A percentile compares a stretch with the other conserved stretches of the same genome.
phyloP scores from a whole-genome alignment of 2,329 filamentous ascomycete genomes.

The Exophiala phaeomuriformis region DNA sequence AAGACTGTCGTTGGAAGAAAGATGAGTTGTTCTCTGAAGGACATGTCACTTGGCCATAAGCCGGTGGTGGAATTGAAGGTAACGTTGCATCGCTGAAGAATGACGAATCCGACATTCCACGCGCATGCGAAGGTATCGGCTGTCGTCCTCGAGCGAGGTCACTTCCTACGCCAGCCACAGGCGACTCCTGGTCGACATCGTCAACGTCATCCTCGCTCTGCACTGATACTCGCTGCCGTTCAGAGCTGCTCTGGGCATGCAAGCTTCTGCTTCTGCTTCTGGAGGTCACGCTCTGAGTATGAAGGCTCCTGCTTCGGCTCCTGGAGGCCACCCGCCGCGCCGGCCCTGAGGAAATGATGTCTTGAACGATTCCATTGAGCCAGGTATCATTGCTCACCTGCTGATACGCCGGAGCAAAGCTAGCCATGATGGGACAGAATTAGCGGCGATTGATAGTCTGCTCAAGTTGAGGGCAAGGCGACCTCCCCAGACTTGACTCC shows the following conservation, averaged over 20 bases:
- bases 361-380: neutral
- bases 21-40: neutral
- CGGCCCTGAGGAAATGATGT: neutral
- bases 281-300: too few species aligned
- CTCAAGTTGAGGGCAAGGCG: too few species aligned
- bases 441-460: too few species aligned
- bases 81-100: neutral
- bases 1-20: neutral
- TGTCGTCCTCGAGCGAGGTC: neutral
- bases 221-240: neutral
- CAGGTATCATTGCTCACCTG: slow-evolving; percentile 2
- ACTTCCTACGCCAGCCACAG: neutral
- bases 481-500: too few species aligned
- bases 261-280: too few species aligned
- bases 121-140: neutral
- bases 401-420: slow-evolving; percentile 1
- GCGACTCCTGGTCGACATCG: neutral
- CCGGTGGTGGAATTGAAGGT: neutral
- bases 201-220: neutral
- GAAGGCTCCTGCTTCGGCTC: neutral
- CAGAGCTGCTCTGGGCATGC: neutral
- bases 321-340: neutral
- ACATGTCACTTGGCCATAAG: neutral
- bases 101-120: neutral
- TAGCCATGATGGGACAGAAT: neutral